phyloP scores from a whole-genome alignment of 1,284 basidiomycete genomes.

The Laetiporus sulphureus region DNA sequence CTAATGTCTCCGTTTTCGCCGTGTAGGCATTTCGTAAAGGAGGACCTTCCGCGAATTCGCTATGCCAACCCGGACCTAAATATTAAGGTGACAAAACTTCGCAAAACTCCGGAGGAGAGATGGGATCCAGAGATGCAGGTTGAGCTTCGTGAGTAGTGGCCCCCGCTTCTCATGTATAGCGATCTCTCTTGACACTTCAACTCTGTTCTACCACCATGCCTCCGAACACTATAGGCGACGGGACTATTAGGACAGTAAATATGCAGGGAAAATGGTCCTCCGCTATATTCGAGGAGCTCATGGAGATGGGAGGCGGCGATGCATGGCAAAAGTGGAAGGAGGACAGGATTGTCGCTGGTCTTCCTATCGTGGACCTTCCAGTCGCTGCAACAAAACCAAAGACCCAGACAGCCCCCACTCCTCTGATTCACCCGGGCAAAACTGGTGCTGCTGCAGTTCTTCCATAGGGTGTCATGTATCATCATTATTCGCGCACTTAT shows the following conservation, averaged over 20 bases:
- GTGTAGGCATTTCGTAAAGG: slow-evolving; percentile 66
- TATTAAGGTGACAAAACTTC: slow-evolving; percentile 47
- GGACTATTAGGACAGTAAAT: slow-evolving; percentile 40
- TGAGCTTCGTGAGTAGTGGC: slow-evolving; percentile 57
- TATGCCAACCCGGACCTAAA: slow-evolving; percentile 61
- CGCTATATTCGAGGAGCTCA: slow-evolving; percentile 57
- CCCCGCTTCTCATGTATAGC: too few relatives aligned
- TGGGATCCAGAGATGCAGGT: slow-evolving; percentile 56
- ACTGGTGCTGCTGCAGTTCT: slow-evolving; percentile 45
- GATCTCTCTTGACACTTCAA: not conserved
- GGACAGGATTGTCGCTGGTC: slow-evolving; percentile 36
- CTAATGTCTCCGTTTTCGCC: too few relatives aligned
- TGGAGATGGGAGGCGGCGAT: slow-evolving; percentile 55
- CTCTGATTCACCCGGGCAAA: slow-evolving; percentile 25
- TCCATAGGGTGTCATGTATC: slow-evolving; percentile 27
- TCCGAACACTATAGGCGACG: slow-evolving; percentile 37
- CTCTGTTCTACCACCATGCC: not conserved
- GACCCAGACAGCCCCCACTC: slow-evolving; percentile 20
- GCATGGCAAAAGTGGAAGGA: slow-evolving; percentile 54
- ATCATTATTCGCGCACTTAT: not conserved
- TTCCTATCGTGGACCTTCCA: slow-evolving; percentile 39
- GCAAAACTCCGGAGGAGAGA: slow-evolving; percentile 42
- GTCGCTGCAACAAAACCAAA: slow-evolving; percentile 9
- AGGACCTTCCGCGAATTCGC: slow-evolving; percentile 66
- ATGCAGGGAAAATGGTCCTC: slow-evolving; percentile 64